Evolutionary conservation across 78 protist genomes (phyloP), one percentile per base, ranked within the genome.

Genomic region (Chrysochromulina parva): DNA sequence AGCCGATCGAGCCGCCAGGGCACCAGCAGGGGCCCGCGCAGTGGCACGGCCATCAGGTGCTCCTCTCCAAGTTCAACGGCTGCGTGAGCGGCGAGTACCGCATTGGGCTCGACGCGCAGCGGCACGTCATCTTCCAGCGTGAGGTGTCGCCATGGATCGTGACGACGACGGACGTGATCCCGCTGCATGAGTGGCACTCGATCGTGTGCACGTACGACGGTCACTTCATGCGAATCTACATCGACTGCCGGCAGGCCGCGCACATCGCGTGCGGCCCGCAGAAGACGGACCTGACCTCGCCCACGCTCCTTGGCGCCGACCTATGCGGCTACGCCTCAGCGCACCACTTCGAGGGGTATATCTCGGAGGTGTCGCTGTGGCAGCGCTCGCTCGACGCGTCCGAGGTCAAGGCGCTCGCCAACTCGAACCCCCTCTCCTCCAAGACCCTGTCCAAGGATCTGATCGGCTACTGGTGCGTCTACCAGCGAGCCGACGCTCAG

Each of bases 51-150:
- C 65, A 47, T 59, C 74, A 38, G 89, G 59, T 76, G 59, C 59
- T 76, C 16, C 57, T 76, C n/a, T 20, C 47, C 38, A 76, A 76
- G 85, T 76, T 76, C 58, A 76, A 76, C 85, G 85, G 85, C 20
- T 76, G 85, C 28, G 85, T 76, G 38, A 52, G 85, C 85, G 85
- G 85, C 57, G 85, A 76, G 85, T 76, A 76, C 85, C 85, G 85
- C 48, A 48, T 76, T 0, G 85, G 85, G 5, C 58, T 76, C 38
- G 85, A 76, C 13, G 85, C 85, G 59, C 85, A 76, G 85, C 85
- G 85, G 47, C 85, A 52, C 13, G 85, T 76, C 4, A 76, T 76
- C 59, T 76, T 76, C 28, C 85, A 76, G 85, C 55, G 85, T 5
- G 85, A 76, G 85, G 85, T 76, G 26, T 1, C 57, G 38, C 85